Base-by-base conservation (phyloP, 2,329 filamentous ascomycete species). In the Penicillium sp. region DNA sequence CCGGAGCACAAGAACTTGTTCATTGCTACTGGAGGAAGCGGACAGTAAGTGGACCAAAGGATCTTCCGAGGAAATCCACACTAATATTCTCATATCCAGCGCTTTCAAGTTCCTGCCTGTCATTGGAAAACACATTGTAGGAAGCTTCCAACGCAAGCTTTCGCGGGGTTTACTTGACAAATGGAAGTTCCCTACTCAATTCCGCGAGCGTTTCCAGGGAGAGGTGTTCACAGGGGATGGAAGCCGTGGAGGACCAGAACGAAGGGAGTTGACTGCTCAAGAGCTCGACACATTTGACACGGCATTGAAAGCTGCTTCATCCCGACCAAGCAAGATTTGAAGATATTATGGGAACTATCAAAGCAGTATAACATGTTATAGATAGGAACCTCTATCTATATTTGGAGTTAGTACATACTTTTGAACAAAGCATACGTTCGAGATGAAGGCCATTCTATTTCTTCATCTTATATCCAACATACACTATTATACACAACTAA, bases 51-150 rank as follows among this genome's bases (percentile, higher is more conserved):
- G 6, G 14, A 25, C 8, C 16, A 0, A 7, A 14, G n/a, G 1
- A 19, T 16, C 31, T 16, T 5, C 7, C 11, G 8, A 5, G 10
- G 1, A 0, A 1, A 22, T 17, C 2, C 2, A 16, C 7, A 11
- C 50, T 58, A 42, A 62, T 40, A 16, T 30, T 11, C 11, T 16
- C 12, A 4, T 25, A 1, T 12, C 12, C 31, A 79, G 62, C 64
- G 86, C 78, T 1, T 89, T 86, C 78, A 89, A 89, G 70, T 89
- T 89, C 70, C 47, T 72, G 11, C 68, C 68, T 1, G 81, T 88
- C 5, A 74, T 89, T 12, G 86, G 86, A 9, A 81, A 85, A 30
- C 83, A 83, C 66, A 77, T 88, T 33, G 79, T 80, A 1, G 84
- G 85, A 60, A 80, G 80, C 53, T 73, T 88, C 56, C 65, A 79